Evolutionary conservation across 108 stramenopile genomes (phyloP).

Genomic region (Nannochloropsis granulata): DNA sequence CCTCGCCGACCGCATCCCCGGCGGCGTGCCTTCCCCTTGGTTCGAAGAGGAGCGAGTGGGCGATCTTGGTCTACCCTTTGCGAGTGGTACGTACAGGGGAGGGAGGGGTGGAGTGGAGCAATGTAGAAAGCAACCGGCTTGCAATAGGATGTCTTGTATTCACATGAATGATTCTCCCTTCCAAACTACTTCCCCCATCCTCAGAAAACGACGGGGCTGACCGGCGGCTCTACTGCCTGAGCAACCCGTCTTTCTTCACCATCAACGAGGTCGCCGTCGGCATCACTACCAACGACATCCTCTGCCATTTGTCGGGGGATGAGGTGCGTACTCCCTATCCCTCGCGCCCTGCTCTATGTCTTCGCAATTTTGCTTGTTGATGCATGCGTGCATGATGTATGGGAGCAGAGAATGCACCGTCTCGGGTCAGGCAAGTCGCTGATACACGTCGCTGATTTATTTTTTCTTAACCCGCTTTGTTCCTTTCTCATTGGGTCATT

Average conservation of each 20-base stretch:
- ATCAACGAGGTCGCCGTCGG: conserved; percentile 75
- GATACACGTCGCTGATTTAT: not conserved
- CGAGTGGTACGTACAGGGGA: not conserved
- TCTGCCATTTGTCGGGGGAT: conserved; percentile 65
- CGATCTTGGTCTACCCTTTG: conserved; percentile 25
- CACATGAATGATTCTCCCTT: too few species aligned
- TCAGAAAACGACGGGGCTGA: conserved; percentile 3
- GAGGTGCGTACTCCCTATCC: conserved; percentile 30
- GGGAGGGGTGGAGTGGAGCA: too few species aligned
- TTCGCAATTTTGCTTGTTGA: too few species aligned
- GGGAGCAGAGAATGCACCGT: not conserved
- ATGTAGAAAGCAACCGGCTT: too few species aligned
- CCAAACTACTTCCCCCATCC: not conserved
- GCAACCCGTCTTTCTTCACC: conserved; percentile 69
- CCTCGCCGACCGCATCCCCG: conserved; percentile 45
- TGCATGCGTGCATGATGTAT: too few species aligned
- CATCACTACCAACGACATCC: conserved; percentile 63
- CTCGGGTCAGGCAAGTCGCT: not conserved
- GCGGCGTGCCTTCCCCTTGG: conserved; percentile 47
- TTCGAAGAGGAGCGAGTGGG: conserved; percentile 34
- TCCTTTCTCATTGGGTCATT: not conserved
- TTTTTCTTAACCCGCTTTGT: not conserved
- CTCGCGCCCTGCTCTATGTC: too few species aligned
- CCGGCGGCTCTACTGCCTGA: conserved; percentile 57
- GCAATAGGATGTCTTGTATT: too few species aligned